Evolutionary conservation across 129 eudicot genomes (phyloP), one percentile per base, ranked within the genome.

Genomic region (Arctium lappa): DNA sequence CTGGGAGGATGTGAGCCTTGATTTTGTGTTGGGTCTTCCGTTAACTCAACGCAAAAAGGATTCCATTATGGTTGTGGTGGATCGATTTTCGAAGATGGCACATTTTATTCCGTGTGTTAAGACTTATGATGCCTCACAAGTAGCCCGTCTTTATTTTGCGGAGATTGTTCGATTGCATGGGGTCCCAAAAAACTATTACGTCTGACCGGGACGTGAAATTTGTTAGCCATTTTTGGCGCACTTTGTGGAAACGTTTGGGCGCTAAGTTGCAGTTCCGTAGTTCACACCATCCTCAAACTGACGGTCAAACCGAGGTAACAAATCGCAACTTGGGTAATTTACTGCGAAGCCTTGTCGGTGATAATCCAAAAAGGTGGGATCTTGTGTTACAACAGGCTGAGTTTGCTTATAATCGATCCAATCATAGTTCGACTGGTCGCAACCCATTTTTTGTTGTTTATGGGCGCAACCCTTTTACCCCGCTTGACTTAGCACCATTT

Each of bases 1-100:
- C n/a, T 84, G 75, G 83, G 68, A 70, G 3, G 36, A 33, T 33
- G 36, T 33, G 83, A 71, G 36, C 16, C 40, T 1, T 6, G 75
- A 79, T 63, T 84, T 84, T 39, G 70, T 84, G 2, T 56, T 84
- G 10, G 83, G 83, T 0, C 37, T 84, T 1, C 69, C 79, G 3
- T 30, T 27, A 9, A 72, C 75, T 12, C 80, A 72, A 40, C 6
- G 75, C 16, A 70, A 79, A 2, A 56, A 4, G 2, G 80, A 79
- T 79, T 84, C 69, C 31, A 30, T 79, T 37, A 71, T 72, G 32
- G 75, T 81, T 3, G 79, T 72, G 15, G 85, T 81, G 34, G 79
- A 81, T 12, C 30, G 78, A 50, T 66, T 66, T 10, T 62, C 74
- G 9, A 79, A 79, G 62, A 79, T 79, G 75, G 62, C 82, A 16